phyloP scores from a whole-genome alignment of 2,329 filamentous ascomycete genomes.

The Lachnellula arida region DNA sequence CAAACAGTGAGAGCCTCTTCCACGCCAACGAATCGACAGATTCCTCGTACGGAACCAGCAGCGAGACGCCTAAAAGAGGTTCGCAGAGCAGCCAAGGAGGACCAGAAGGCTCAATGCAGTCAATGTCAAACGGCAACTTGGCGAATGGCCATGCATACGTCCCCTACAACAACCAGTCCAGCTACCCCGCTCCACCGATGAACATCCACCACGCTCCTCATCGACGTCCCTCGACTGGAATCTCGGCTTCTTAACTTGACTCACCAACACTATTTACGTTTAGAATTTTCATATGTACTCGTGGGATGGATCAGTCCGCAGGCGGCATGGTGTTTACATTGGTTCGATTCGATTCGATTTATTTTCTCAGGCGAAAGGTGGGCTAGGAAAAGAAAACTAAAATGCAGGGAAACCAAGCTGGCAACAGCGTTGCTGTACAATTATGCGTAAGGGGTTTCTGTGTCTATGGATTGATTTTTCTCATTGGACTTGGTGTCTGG shows the following conservation, averaged over 20 bases:
- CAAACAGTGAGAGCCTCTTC: slow-evolving; percentile 9
- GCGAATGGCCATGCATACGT: slow-evolving; percentile 18
- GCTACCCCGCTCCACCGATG: slow-evolving; percentile 7
- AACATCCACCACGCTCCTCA: neutral
- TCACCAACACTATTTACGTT: neutral
- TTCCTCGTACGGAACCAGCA: slow-evolving; percentile 17
- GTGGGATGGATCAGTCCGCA: neutral
- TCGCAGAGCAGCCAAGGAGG: slow-evolving; percentile 13
- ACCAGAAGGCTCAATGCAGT: slow-evolving; percentile 5
- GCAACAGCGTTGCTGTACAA: slow-evolving; percentile 1
- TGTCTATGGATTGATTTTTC: neutral
- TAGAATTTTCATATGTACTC: neutral
- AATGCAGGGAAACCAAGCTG: neutral
- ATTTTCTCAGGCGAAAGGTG: neutral
- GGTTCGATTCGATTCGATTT: neutral
- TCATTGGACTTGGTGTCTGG: neutral
- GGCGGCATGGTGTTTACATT: neutral
- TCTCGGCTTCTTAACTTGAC: neutral
- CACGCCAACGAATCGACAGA: slow-evolving; percentile 13
- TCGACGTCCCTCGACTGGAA: neutral
- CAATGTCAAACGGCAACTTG: slow-evolving; percentile 7
- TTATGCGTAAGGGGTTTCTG: neutral
- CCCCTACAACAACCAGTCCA: slow-evolving; percentile 7
- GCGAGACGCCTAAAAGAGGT: slow-evolving; percentile 10
- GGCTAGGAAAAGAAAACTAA: slow-evolving; percentile 1